Conservation (phyloP, 768 basidiomycete species). For the Galerina sulciceps region DNA sequence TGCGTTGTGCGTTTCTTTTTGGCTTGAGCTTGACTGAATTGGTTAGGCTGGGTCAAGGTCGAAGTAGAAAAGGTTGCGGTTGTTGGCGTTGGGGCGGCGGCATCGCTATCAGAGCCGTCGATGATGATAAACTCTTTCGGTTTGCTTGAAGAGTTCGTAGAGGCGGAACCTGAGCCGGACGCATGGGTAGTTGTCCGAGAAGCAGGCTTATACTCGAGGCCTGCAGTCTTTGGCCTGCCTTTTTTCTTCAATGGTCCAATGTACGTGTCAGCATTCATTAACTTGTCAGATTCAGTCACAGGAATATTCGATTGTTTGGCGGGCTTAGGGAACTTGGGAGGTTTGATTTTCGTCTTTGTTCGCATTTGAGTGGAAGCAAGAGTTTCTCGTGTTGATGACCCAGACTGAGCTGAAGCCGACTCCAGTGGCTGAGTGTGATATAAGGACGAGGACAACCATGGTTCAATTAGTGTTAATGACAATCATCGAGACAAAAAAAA, state of each 20-base stretch:
- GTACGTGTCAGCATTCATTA: constrained; percentile 45
- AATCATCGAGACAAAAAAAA: not conserved
- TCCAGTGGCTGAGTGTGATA: not conserved
- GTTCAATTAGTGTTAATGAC: not conserved
- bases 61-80: not conserved
- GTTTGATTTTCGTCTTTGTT: constrained; percentile 31
- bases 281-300: constrained; percentile 45
- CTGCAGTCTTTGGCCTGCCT: constrained; percentile 36
- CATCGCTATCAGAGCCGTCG: constrained; percentile 29
- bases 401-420: constrained; percentile 11
- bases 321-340: constrained; percentile 31
- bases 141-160: constrained; percentile 15
- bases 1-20: constrained; percentile 11
- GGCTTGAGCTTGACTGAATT: not conserved
- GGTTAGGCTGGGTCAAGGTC: not conserved
- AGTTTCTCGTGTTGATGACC: constrained; percentile 30
- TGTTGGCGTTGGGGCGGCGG: constrained; percentile 10
- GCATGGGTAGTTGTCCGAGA: constrained; percentile 15
- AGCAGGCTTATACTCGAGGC: constrained; percentile 10
- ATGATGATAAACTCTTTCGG: constrained; percentile 28
- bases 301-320: constrained; percentile 33
- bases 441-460: not conserved
- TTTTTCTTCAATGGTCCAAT: constrained; percentile 52
- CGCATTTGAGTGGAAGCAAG: constrained; percentile 32
- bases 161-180: constrained; percentile 26